A percentile compares a stretch with the other conserved stretches of the same genome.
Evolutionary conservation across 2,329 filamentous ascomycete genomes (phyloP).

Genomic region (Graphiopsis chlorocephala): DNA sequence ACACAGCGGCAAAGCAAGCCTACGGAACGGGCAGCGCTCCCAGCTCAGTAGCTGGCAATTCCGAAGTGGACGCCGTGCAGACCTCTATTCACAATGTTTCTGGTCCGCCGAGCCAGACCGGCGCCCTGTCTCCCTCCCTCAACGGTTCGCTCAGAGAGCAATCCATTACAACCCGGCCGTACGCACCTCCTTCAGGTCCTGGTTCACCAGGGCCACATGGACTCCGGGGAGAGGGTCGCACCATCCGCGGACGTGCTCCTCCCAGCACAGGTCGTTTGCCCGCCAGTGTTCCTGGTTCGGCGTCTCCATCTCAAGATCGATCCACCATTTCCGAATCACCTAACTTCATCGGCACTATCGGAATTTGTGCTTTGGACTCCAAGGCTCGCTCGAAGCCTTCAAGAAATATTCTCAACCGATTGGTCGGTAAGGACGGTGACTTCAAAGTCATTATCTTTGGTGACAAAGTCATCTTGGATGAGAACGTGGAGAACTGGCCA

Average conservation of each 20-base stretch:
- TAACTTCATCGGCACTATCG: constrained; percentile 65
- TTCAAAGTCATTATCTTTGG: constrained; percentile 98
- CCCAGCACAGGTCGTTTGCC: constrained; percentile 72
- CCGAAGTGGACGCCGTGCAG: constrained; percentile 44
- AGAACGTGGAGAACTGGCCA: constrained; percentile 95
- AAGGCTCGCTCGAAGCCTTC: constrained; percentile 97
- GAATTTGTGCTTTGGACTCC: constrained; percentile 90
- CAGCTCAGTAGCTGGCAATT: constrained; percentile 44
- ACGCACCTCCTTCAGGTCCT: constrained; percentile 56
- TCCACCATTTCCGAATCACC: constrained; percentile 57
- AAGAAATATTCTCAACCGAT: constrained; percentile 87
- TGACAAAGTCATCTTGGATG: constrained; percentile 96
- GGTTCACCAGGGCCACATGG: constrained; percentile 39
- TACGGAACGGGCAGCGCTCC: constrained; percentile 41
- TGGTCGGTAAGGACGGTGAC: constrained; percentile 86
- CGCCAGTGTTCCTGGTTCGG: constrained; percentile 76
- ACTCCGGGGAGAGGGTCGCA: constrained; percentile 25
- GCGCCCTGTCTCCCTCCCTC: constrained; percentile 40
- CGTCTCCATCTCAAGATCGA: constrained; percentile 73
- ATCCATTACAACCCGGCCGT: not conserved
- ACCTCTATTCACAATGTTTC: constrained; percentile 45
- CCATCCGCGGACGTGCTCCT: constrained; percentile 43
- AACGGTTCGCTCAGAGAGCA: constrained; percentile 18
- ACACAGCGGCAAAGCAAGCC: constrained; percentile 51
- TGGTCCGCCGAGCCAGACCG: constrained; percentile 45